Conservation (phyloP, 306 rosid species). For the Clitoria ternatea region DNA sequence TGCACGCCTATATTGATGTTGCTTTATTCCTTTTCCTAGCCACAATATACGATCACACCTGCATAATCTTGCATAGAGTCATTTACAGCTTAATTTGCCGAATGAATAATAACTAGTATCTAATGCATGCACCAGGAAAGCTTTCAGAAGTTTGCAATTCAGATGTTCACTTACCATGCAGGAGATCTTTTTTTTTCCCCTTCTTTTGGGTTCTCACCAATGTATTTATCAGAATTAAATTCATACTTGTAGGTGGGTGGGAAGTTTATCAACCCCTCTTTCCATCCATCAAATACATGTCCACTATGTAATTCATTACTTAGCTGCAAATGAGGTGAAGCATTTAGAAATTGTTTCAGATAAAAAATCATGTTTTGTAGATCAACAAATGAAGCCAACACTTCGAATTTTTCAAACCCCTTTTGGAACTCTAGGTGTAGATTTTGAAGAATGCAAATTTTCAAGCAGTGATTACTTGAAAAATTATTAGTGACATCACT, state of each 20-base stretch:
- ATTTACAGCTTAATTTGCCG: background rate
- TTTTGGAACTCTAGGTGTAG: background rate
- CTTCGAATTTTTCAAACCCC: background rate
- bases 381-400: background rate
- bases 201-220: slow-evolving; percentile 67
- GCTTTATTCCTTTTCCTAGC: slow-evolving; percentile 83
- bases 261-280: slow-evolving; percentile 69
- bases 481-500: background rate
- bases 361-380: background rate
- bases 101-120: no score
- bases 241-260: slow-evolving; percentile 93
- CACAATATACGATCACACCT: slow-evolving; percentile 95
- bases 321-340: slow-evolving; percentile 52
- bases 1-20: slow-evolving; percentile 55
- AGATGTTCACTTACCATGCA: slow-evolving; percentile 60
- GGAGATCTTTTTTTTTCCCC: slow-evolving; percentile 90
- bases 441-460: background rate
- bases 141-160: background rate
- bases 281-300: slow-evolving; percentile 90
- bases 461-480: background rate
- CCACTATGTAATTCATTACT: slow-evolving; percentile 61
- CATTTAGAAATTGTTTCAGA: background rate
- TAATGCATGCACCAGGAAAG: background rate
- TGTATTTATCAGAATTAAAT: slow-evolving; percentile 52
- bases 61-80: slow-evolving; percentile 10